phyloP scores from a whole-genome alignment of 2,329 filamentous ascomycete species.

The Claviceps paspali region DNA sequence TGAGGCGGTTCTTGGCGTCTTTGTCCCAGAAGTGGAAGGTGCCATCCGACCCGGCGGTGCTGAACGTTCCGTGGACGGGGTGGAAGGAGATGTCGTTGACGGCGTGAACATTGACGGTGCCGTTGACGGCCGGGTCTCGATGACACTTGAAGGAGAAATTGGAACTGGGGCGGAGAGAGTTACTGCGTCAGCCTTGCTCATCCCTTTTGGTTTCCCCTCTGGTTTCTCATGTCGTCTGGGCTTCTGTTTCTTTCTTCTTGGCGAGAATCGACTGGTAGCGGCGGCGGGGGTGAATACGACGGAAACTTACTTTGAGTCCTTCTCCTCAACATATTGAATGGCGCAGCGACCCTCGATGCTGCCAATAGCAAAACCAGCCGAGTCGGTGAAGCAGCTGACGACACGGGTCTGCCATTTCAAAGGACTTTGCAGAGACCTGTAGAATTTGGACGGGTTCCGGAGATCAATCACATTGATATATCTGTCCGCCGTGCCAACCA shows the following conservation, averaged over 20 bases:
- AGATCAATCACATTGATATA: constrained; percentile 95
- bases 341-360: constrained; percentile 95
- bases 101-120: constrained; percentile 76
- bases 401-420: constrained; percentile 97
- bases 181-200: too few relatives aligned
- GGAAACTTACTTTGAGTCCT: constrained; percentile 53
- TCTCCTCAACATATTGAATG: constrained; percentile 96
- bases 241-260: not conserved
- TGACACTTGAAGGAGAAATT: constrained; percentile 99
- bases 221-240: too few relatives aligned
- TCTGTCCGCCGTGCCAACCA: constrained; percentile 83
- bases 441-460: constrained; percentile 74
- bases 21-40: constrained; percentile 98
- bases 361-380: constrained; percentile 82
- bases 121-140: constrained; percentile 61
- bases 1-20: constrained; percentile 74
- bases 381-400: constrained; percentile 87
- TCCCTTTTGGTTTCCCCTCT: too few relatives aligned
- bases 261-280: too few relatives aligned
- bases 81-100: constrained; percentile 98
- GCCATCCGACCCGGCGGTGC: constrained; percentile 85
- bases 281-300: too few relatives aligned
- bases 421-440: constrained; percentile 91
- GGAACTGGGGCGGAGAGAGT: constrained; percentile 34
- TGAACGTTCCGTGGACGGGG: constrained; percentile 93